Conservation (phyloP, 1,284 basidiomycete species). For the Pseudozyma sp. region DNA sequence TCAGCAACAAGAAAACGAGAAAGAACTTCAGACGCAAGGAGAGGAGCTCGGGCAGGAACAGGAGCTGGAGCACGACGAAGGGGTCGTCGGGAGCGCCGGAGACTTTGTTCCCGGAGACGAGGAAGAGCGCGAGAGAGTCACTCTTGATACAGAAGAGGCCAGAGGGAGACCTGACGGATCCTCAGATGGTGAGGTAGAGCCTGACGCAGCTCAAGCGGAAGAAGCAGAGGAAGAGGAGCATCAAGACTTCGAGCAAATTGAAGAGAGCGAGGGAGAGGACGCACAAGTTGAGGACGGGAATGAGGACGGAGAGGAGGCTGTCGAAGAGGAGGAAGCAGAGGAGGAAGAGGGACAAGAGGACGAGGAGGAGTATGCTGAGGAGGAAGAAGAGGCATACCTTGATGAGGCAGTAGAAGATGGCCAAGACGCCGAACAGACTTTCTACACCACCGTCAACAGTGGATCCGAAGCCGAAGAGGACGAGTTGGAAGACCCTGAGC, state of each 20-base stretch:
- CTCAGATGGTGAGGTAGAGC: background rate
- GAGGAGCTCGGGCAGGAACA: background rate
- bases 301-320: constrained; percentile 14
- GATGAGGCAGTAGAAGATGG: constrained; percentile 8
- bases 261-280: background rate
- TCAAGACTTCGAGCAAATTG: background rate
- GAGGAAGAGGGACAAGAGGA: constrained; percentile 17
- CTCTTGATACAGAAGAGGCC: background rate
- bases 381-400: constrained; percentile 17
- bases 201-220: background rate
- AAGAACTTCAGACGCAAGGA: constrained; percentile 3
- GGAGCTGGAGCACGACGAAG: constrained; percentile 2
- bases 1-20: background rate
- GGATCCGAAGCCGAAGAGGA: constrained; percentile 35
- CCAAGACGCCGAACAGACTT: constrained; percentile 38
- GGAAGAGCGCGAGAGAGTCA: background rate
- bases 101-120: constrained; percentile 2
- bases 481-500: constrained; percentile 30
- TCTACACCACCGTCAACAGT: constrained; percentile 35
- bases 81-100: constrained; percentile 12
- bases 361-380: constrained; percentile 11
- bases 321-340: constrained; percentile 10
- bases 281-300: constrained; percentile 7
- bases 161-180: background rate
- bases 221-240: constrained; percentile 1